A percentile compares a stretch with the other conserved stretches of the same genome.
Conservation (phyloP, 169 alveolate genomes). For the Plasmodium sp. region DNA sequence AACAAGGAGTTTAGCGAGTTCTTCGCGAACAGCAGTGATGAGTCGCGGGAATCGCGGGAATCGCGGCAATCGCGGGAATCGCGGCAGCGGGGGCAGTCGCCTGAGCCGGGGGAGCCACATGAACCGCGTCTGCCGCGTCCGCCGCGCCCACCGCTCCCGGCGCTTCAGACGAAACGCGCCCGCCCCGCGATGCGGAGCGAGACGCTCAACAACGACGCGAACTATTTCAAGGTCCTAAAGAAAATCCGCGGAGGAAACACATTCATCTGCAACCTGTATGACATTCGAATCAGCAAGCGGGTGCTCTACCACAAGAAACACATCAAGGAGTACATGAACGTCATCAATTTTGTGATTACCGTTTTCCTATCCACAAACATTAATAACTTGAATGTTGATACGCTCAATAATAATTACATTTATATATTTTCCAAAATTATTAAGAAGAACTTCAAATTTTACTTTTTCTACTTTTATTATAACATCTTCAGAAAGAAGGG, state of each 20-base stretch:
- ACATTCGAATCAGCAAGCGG: conserved; percentile 6
- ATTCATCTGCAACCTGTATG: conserved; percentile 39
- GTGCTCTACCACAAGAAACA: conserved; percentile 1
- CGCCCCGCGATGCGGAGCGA: background rate
- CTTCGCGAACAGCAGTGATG: background rate
- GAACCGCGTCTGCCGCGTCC: too few species aligned
- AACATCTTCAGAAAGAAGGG: conserved; percentile 38
- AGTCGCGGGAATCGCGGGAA: background rate
- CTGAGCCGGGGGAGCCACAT: too few species aligned
- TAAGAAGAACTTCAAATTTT: conserved; percentile 52
- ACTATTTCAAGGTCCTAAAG: conserved; percentile 32
- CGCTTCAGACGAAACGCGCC: background rate
- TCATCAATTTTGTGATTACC: conserved; percentile 11
- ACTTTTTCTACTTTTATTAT: conserved; percentile 54
- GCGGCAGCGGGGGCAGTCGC: too few species aligned
- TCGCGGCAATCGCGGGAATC: too few species aligned
- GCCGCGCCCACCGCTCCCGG: background rate
- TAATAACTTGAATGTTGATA: conserved; percentile 38
- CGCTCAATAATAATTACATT: conserved; percentile 33
- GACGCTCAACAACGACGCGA: conserved; percentile 9
- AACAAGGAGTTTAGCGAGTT: conserved; percentile 7
- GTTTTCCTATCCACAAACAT: conserved; percentile 46
- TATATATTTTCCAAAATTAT: conserved; percentile 39
- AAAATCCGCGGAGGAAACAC: conserved; percentile 44
- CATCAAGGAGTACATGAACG: conserved; percentile 51